Evolutionary conservation across 805 yeast species (phyloP).

Genomic region (Lachancea nothofagi): DNA sequence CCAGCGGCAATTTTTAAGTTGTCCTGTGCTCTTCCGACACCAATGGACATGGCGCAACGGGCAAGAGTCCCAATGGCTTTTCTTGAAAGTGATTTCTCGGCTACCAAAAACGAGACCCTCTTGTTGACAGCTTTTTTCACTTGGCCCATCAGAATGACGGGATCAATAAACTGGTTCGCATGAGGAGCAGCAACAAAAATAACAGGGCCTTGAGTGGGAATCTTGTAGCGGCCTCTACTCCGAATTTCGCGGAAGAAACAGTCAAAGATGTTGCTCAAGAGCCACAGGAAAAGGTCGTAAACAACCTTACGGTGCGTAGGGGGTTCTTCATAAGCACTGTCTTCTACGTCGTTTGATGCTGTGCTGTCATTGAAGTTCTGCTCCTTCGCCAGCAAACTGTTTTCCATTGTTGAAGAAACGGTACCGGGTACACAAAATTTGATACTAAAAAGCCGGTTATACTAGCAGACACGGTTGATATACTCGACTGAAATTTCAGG

Average conservation of each 20-base stretch:
- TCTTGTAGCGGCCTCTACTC: slow-evolving; percentile 77
- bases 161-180: slow-evolving; percentile 84
- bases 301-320: slow-evolving; percentile 35
- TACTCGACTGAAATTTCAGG: no score
- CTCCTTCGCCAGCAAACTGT: background rate
- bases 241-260: slow-evolving; percentile 85
- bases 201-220: slow-evolving; percentile 71
- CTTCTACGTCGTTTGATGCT: background rate
- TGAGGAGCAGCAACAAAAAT: slow-evolving; percentile 96
- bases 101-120: slow-evolving; percentile 75
- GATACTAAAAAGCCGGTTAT: background rate
- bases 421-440: background rate
- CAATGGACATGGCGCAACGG: slow-evolving; percentile 72
- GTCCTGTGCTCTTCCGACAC: slow-evolving; percentile 92
- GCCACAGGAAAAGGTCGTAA: slow-evolving; percentile 51
- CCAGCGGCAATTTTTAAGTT: slow-evolving; percentile 66
- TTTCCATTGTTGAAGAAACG: background rate
- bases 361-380: background rate
- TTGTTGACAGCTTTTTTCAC: slow-evolving; percentile 63
- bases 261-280: slow-evolving; percentile 44
- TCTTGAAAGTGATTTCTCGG: slow-evolving; percentile 67
- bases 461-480: background rate
- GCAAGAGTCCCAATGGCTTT: slow-evolving; percentile 72
- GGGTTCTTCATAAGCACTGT: slow-evolving; percentile 36
- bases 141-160: slow-evolving; percentile 76